phyloP scores from a whole-genome alignment of 352 stramenopile genomes.

The Globisporangium nagaii region DNA sequence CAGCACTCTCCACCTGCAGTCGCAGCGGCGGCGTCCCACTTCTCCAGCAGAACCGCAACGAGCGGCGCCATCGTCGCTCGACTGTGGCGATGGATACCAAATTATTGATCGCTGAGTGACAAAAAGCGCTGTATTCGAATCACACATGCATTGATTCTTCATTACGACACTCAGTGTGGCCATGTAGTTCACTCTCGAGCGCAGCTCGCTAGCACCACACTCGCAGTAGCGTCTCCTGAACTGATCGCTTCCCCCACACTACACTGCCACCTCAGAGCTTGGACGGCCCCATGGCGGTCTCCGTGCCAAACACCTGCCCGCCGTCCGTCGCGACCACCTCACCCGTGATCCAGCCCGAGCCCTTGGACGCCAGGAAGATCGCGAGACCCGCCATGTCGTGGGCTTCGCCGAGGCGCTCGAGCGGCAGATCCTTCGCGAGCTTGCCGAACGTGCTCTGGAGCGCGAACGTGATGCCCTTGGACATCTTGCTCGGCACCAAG shows the following conservation, averaged over 20 bases:
- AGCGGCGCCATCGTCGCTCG: not conserved
- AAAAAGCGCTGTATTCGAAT: slow-evolving; percentile 2
- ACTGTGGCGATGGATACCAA: too few species aligned
- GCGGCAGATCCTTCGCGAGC: slow-evolving; percentile 68
- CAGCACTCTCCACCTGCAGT: slow-evolving; percentile 3
- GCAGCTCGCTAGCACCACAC: too few species aligned
- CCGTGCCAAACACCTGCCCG: slow-evolving; percentile 52
- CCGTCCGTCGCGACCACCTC: slow-evolving; percentile 90
- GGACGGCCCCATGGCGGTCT: slow-evolving; percentile 27
- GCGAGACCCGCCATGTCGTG: slow-evolving; percentile 92
- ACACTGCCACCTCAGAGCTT: slow-evolving; percentile 45
- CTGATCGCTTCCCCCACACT: not conserved
- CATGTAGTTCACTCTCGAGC: too few species aligned
- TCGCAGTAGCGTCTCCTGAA: too few species aligned
- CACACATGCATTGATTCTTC: not conserved
- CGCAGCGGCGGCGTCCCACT: slow-evolving; percentile 18
- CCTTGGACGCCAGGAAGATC: slow-evolving; percentile 89
- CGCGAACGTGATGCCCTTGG: slow-evolving; percentile 57
- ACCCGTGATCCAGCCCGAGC: slow-evolving; percentile 89
- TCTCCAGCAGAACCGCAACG: slow-evolving; percentile 9
- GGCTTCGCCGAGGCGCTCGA: slow-evolving; percentile 75
- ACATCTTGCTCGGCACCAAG: slow-evolving; percentile 90
- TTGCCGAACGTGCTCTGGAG: slow-evolving; percentile 41
- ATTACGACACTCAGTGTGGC: too few species aligned
- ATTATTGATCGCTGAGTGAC: not conserved